Evolutionary conservation across 495 filamentous ascomycete genomes (phyloP), one percentile per base, ranked within the genome.

Genomic region (Chaetomium tenue): DNA sequence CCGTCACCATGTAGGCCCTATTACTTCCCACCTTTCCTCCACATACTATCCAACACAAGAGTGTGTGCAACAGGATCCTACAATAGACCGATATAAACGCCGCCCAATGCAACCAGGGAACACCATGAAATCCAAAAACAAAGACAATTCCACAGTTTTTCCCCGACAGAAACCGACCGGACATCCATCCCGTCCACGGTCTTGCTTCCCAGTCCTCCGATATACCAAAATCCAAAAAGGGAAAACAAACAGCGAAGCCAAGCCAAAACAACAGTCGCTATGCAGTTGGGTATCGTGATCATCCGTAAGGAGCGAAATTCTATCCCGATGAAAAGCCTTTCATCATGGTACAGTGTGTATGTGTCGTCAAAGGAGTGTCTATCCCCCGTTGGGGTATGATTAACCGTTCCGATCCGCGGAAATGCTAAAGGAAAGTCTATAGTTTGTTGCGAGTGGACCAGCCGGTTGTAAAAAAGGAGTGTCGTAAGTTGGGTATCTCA

Each of bases 281-380:
- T 82, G 79, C 77, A 79, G 70, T 78, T 79, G 78, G 77, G 76
- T 76, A 73, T 76, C 76, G 70, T 74, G 68, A 70, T 75, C 71
- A 71, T 75, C 71, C 66, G 72, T 70, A 76, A 72, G 72, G 74
- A 76, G 67, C 61, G 74, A 70, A 68, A 52, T 60, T 75, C 68
- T 74, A 74, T 75, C 68, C 68, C 64, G 65, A 71, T 60, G 55
- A 53, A 44, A 67, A 54, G 64, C 55, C 57, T 20, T 50, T 69
- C 67, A 68, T 71, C 67, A 65, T 68, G 37, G 15, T 63, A 58
- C 61, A 61, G 53, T 30, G 28, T 48, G 46, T 30, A 48, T 30
- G 42, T 60, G 56, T 55, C 59, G 59, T 61, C 59, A 61, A 61
- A 61, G 59, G 56, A 51, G 54, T 58, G 54, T 79, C 72, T 78